Conservation (phyloP, 2,329 filamentous ascomycete genomes). For the Paecilomyces sp. region DNA sequence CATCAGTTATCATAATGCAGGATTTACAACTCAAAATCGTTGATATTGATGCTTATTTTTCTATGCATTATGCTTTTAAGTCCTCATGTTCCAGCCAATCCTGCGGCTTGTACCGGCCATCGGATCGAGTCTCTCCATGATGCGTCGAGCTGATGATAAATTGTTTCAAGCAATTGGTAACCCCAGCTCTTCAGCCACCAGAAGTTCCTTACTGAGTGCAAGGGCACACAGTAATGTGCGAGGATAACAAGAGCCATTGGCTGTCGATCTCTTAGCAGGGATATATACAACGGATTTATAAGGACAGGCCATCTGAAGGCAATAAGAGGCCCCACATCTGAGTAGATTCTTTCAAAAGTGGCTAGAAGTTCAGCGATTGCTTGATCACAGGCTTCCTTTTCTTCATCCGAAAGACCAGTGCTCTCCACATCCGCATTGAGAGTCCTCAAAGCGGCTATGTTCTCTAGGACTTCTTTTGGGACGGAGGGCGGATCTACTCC, state of each 20-base stretch:
- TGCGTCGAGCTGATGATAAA: slow-evolving; percentile 23
- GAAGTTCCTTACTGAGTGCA: slow-evolving; percentile 52
- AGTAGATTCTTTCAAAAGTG: slow-evolving; percentile 13
- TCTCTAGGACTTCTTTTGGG: slow-evolving; percentile 12
- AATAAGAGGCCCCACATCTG: slow-evolving; percentile 9
- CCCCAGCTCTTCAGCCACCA: slow-evolving; percentile 65
- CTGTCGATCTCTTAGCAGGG: slow-evolving; percentile 52
- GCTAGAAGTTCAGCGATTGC: slow-evolving; percentile 13
- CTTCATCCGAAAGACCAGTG: slow-evolving; percentile 10
- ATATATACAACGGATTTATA: slow-evolving; percentile 57
- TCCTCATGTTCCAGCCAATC: neutral
- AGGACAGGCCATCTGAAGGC: slow-evolving; percentile 56
- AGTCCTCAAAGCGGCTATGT: slow-evolving; percentile 3
- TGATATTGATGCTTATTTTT: neutral
- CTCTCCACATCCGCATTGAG: slow-evolving; percentile 10
- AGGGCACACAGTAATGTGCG: slow-evolving; percentile 59
- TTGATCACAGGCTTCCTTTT: slow-evolving; percentile 14
- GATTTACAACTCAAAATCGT: too few species aligned
- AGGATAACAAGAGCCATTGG: slow-evolving; percentile 58
- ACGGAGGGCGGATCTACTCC: slow-evolving; percentile 7
- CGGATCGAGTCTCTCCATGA: slow-evolving; percentile 14
- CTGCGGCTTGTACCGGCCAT: slow-evolving; percentile 18
- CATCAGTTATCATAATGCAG: too few species aligned
- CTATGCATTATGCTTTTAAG: neutral
- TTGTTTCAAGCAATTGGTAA: slow-evolving; percentile 60